Evolutionary conservation across 306 rosid genomes (phyloP).

Genomic region (Trichosanthes cucumerina): DNA sequence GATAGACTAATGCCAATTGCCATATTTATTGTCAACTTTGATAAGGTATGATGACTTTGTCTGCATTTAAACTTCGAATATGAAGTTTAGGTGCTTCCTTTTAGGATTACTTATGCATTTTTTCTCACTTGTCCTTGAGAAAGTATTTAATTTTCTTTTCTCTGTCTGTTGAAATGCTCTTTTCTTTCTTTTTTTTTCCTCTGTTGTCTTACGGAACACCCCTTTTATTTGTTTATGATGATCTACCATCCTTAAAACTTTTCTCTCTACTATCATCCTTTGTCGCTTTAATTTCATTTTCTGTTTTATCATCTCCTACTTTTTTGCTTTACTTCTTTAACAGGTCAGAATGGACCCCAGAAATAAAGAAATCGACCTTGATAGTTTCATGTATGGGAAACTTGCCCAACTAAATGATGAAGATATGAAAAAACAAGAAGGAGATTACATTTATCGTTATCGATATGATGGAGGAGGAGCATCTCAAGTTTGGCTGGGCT

Average conservation of each 20-base stretch:
- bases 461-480: conserved; percentile 97
- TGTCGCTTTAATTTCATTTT: conserved; percentile 1
- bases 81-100: background rate
- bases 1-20: conserved; percentile 61
- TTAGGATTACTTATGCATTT: background rate
- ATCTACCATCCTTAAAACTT: background rate
- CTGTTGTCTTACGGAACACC: background rate
- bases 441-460: conserved; percentile 79
- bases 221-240: background rate
- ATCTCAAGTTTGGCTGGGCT: conserved; percentile 90
- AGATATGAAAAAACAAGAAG: conserved; percentile 79
- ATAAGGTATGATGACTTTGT: conserved; percentile 43
- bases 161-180: background rate
- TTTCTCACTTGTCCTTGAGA: background rate
- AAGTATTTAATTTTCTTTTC: background rate
- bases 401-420: conserved; percentile 59
- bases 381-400: conserved; percentile 56
- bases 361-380: conserved; percentile 66
- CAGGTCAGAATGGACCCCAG: conserved; percentile 91
- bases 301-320: background rate
- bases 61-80: background rate
- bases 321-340: conserved; percentile 4
- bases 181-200: conserved; percentile 3
- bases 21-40: conserved; percentile 82
- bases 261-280: background rate